Base-by-base conservation (phyloP, 2,329 filamentous ascomycete species). In the Myriosclerotinia duriaeana region DNA sequence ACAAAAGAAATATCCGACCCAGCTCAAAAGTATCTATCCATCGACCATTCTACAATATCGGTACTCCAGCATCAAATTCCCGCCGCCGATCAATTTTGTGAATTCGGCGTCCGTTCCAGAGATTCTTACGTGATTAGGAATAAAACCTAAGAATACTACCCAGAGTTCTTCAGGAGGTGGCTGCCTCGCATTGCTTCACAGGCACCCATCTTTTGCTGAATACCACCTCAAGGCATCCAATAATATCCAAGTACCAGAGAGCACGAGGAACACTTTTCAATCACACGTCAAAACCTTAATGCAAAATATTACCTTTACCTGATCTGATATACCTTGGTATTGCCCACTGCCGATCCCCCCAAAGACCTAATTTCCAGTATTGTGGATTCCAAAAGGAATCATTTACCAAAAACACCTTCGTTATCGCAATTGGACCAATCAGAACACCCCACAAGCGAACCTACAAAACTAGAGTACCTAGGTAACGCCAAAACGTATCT, bases 131-230 rank as follows among this genome's bases (percentile, higher is more conserved):
- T 60, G 34, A 60, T 38, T 50, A 12, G 44, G 30, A 22, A 50
- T 50, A 26, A 17, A 17, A 4, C 44, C 9, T 26, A 26, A 15
- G 15, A 60, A 50, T 34, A 50, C 34, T 36, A 34, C 30, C 30
- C 42, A 60, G 42, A 30, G 8, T 48, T 48, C 44, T 38, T 15
- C 30, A 61, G 17, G 17, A 59, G 44, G 54, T 61, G 64, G 54
- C 54, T 52, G 54, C 54, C 64, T 61, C 20, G 58, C 58, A 60
- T 60, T 60, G 6, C 5, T n/a, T 61, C 46, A 36, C 63, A 65
- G 63, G 44, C 63, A 65, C 34, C 44, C 54, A 59, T 59, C 22
- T 40, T 36, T 34, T n/a, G 42, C 36, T 50, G 58, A 48, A 34
- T 60, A 52, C 34, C 17, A 52, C 46, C 36, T 65, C 2, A 14